Evolutionary conservation across 2,329 filamentous ascomycete genomes (phyloP), one percentile per base, ranked within the genome.

Genomic region (Mariannaea elegans): DNA sequence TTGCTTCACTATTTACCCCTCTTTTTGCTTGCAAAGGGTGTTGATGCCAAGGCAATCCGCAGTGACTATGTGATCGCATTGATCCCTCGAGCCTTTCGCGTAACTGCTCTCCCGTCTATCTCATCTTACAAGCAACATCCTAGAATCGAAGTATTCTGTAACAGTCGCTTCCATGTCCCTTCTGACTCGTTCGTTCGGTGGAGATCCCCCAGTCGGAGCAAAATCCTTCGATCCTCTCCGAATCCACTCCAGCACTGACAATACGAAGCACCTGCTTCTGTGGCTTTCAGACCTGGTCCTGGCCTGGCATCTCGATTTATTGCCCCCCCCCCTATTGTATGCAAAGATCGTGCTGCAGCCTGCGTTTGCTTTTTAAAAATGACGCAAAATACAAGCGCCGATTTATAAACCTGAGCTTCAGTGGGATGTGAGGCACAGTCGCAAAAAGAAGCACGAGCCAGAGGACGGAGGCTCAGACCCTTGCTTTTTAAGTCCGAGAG

Each of bases 401-500:
- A 44, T 44, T 27, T 44, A n/a, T n/a, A 16, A 38, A 38, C 19
- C 34, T 38, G 34, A 16, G 13, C 21, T 42, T 16, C 21, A 13
- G 14, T 16, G 36, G n/a, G 6, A 16, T 39, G 36, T 10, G 38
- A 19, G 18, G 18, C n/a, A 6, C 14, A n/a, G 19, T 14, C 34
- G 5, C n/a, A 36, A 38, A 16, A n/a, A 38, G 18, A 38, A n/a
- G 34, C 34, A 38, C 34, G 19, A 42, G 19, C 18, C 27, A 31
- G 7, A 12, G 5, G 8, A 36, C 32, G 14, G 14, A n/a, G 9
- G 7, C 12, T 31, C 5, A n/a, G 36, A 24, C 48, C 48, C 48
- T 27, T 51, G 48, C 9, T 36, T 41, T 52, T 29, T 31, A 51
- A 42, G 23, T 19, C 36, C 48, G 48, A 51, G 48, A 41, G 36